These are phyloP conservation scores for Tulasnella sp. DNA, from an alignment of 768 basidiomycete genomes.

Conservation along the genomic window DNA sequence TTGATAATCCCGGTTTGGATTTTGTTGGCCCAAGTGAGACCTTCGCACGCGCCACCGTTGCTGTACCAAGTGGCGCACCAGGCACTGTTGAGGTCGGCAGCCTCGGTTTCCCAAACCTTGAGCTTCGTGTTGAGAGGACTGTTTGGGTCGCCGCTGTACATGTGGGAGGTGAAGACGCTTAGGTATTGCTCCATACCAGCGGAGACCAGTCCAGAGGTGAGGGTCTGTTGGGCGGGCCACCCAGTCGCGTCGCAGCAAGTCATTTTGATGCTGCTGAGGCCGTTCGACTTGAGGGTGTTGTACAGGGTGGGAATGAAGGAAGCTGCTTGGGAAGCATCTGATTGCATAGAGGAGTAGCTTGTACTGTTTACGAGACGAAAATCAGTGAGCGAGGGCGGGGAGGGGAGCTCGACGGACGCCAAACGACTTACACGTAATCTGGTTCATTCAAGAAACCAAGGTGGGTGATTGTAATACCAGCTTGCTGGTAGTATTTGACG, in stretches of 20 bases:
- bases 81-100: constrained; percentile 15
- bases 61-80: neutral
- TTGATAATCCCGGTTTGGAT: constrained; percentile 13
- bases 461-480: constrained; percentile 13
- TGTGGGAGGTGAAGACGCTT: constrained; percentile 18
- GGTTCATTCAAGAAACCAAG: constrained; percentile 21
- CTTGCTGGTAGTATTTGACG: constrained; percentile 17
- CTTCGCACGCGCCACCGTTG: neutral
- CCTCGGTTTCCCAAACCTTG: constrained; percentile 19
- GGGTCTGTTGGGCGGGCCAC: constrained; percentile 11
- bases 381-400: neutral
- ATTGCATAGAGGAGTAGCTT: constrained; percentile 17
- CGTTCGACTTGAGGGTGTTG: constrained; percentile 5
- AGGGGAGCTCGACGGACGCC: too few species aligned
- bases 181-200: constrained; percentile 15
- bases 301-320: constrained; percentile 14
- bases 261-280: constrained; percentile 1
- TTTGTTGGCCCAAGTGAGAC: neutral
- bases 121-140: constrained; percentile 11
- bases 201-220: neutral
- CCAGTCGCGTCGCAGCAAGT: constrained; percentile 21
- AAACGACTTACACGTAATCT: constrained; percentile 9
- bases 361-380: neutral
- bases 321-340: constrained; percentile 7
- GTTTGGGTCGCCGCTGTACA: constrained; percentile 9